Evolutionary conservation across 2,329 filamentous ascomycete species (phyloP).

Genomic region (Colletotrichum tamarilloi): DNA sequence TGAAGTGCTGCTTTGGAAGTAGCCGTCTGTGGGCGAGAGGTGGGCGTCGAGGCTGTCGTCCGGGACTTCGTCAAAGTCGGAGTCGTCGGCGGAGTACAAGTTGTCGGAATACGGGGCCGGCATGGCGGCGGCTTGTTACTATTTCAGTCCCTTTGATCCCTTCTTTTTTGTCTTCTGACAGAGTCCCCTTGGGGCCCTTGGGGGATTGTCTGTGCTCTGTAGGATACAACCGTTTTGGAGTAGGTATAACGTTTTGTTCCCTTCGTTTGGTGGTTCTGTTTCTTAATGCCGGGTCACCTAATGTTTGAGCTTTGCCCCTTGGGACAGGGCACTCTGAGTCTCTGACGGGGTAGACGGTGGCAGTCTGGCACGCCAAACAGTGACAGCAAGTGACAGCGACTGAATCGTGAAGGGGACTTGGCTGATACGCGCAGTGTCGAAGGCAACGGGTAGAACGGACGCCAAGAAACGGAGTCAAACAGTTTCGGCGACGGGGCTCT

Average conservation of each 20-base stretch:
- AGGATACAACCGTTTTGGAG: background rate
- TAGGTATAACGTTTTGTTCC: background rate
- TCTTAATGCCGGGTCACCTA: slow-evolving; percentile 25
- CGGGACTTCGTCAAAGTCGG: slow-evolving; percentile 27
- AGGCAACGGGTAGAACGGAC: slow-evolving; percentile 7
- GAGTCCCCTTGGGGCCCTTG: background rate
- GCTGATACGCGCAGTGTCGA: slow-evolving; percentile 34
- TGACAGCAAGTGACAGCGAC: slow-evolving; percentile 3
- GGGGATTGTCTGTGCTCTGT: background rate
- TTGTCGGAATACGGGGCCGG: slow-evolving; percentile 56
- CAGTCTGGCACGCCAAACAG: background rate
- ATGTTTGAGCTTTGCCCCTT: slow-evolving; percentile 29
- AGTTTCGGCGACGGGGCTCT: slow-evolving; percentile 2
- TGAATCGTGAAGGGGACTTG: slow-evolving; percentile 30
- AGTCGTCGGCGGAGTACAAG: slow-evolving; percentile 35
- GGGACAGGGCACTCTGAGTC: background rate
- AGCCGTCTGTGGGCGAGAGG: slow-evolving; percentile 63
- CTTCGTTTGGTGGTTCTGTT: slow-evolving; percentile 1
- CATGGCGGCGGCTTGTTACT: slow-evolving; percentile 48
- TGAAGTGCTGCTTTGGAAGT: slow-evolving; percentile 55
- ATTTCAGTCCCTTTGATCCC: slow-evolving; percentile 20
- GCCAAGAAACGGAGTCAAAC: slow-evolving; percentile 30
- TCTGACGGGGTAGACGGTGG: background rate
- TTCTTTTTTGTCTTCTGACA: background rate
- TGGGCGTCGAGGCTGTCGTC: slow-evolving; percentile 40